Evolutionary conservation across 495 filamentous ascomycete species (phyloP), one percentile per base, ranked within the genome.

Genomic region (Aspergillus diversus): DNA sequence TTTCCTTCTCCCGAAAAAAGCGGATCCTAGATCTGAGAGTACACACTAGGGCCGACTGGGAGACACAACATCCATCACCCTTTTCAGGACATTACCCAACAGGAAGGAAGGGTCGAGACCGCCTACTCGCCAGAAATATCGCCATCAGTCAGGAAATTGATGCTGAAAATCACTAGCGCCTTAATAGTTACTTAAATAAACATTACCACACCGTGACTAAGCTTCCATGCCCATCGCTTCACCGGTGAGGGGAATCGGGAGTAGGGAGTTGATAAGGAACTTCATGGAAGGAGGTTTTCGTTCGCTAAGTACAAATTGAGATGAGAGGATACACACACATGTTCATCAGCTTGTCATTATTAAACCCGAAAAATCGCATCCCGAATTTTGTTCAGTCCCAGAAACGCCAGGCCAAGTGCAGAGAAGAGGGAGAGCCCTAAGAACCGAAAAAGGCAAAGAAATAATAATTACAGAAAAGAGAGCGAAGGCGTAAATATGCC

Each of bases 401-500:
- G 9, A 17, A 50, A 21, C 47, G 47, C 47, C 47, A 8, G 16
- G 47, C 47, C 47, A 50, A 50, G 16, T 27, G 47, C n/a, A 9
- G 47, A 27, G 39, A 43, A 11, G n/a, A 6, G 13, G 13, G 7
- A 13, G n/a, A 13, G 39, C 5, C 11, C 39, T 7, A 31, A 50
- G 16, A 50, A 27, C 7, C 9, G 16, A 17, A 11, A 27, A 8
- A 17, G 16, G 5, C 43, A 55, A 34, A 21, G 59, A 31, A 11
- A 61, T 31, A 61, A 35, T 55, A 55, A 15, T n/a, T 27, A 55
- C 13, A 50, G 37, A 32, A 35, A 15, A 46, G 48, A 5, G 17
- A 7, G 5, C 11, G 17, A 16, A 37, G 17, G 47, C 33, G 43
- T 42, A 27, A 33, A 46, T 6, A 31, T 4, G 47, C n/a, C 6